Base-by-base conservation (phyloP, 108 stramenopile genomes). In the Pseudonitzschia multiseries region DNA sequence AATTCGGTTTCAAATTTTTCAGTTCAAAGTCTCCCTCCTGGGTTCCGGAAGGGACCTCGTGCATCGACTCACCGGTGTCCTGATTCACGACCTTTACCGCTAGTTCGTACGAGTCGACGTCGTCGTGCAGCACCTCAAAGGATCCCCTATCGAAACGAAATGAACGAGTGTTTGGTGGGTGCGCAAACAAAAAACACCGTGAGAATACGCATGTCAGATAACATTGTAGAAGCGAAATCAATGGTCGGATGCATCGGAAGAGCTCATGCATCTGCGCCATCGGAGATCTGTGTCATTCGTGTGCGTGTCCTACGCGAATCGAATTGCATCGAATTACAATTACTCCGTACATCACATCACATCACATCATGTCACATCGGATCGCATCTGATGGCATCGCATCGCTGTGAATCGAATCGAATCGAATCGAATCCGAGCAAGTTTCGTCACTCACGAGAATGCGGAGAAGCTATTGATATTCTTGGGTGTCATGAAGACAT, bases 21-120 rank as follows among this genome's bases (percentile, higher is more conserved):
- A 92, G 48, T 28, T 64, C 53, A 63, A 92, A 92, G 18, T 64
- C 68, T 13, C 87, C 90, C 77, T 89, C 88, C 60, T 72, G 69
- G 18, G 68, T 73, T 18, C 79, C 85, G 8, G 60, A 66, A 57
- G 72, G 63, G n/a, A 83, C 81, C 73, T 83, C 69, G 81, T 88
- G 89, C 33, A 87, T 27, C 10, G 50, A 28, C 24, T 74, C 59
- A 14, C 72, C 72, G 0, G 43, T 80, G n/a, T 72, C 61, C 0
- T 42, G 15, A 15, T 75, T 53, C 14, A 56, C 56, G 0, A 84
- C 51, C 52, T 59, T 66, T 0, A 69, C 79, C 0, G 65, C 50
- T n/a, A 84, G 46, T 65, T 76, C 69, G 17, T 69, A 41, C 26
- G 72, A 48, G n/a, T 72, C 64, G 0, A 79, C 76, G 60, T 80